Evolutionary conservation across 2,329 filamentous ascomycete species (phyloP), one percentile per base, ranked within the genome.

Genomic region (Botrytis porri): DNA sequence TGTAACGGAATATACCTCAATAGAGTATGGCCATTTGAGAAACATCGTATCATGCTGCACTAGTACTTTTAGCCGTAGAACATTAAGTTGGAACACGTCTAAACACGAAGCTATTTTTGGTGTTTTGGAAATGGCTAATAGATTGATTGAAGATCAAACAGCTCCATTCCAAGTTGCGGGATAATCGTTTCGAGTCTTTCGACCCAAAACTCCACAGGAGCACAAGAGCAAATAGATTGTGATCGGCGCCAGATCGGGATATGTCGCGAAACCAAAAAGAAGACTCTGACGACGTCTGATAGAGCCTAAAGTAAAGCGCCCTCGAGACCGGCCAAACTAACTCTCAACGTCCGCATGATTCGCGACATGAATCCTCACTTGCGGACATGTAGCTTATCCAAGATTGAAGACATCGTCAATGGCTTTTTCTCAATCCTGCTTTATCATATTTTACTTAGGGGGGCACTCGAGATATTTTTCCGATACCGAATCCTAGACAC

Each of bases 121-220:
- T 32, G 48, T 22, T 57, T 29, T 22, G 25, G 29, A 54, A 69
- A 45, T 57, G 41, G 29, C 12, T 59, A 60, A 43, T 61, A 43
- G 54, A 51, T 54, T 37, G 69, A 16, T 37, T 25, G 59, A 71
- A 64, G 69, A 71, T 71, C 69, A 71, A 71, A 64, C 59, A 64
- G 14, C 32, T 71, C n/a, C 51, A 35, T 57, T 64, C 54, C 32
- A 62, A 39, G n/a, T 65, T 64, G 69, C 69, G 60, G 60, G 60
- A 71, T 63, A 57, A 54, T 65, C 18, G 60, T 71, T 57, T 59
- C 57, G 51, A 57, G 51, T 57, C 51, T 57, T 57, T 57, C n/a
- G 43, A 65, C 43, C 63, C 43, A 66, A 65, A 63, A 66, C 32
- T 51, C 63, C 64, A 39, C 64, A 37, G 12, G 25, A 66, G 37